These are phyloP conservation scores for Geosmithia putterillii DNA, from an alignment of 2,329 filamentous ascomycete species.

Conservation along the genomic window DNA sequence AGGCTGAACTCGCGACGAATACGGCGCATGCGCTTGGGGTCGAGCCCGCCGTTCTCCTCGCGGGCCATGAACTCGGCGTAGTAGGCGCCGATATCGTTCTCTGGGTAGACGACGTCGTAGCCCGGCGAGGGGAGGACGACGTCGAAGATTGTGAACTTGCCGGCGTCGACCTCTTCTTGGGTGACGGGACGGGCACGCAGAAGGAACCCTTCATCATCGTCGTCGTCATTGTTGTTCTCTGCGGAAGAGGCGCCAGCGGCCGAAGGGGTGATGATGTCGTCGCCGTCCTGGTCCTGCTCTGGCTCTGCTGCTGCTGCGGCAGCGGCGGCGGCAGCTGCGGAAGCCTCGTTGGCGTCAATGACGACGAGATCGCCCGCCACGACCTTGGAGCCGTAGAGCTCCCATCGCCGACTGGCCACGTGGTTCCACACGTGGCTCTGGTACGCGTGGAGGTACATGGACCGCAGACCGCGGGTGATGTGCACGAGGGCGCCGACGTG, in stretches of 20 bases:
- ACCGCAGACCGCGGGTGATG: conserved; percentile 69
- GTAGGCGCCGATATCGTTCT: conserved; percentile 71
- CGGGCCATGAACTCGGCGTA: conserved; percentile 81
- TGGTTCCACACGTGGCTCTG: conserved; percentile 93
- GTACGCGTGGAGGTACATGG: conserved; percentile 96
- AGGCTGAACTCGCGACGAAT: conserved; percentile 79
- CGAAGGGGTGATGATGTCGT: conserved; percentile 27
- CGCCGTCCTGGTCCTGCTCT: conserved; percentile 46
- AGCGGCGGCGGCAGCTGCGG: conserved; percentile 34
- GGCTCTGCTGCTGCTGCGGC: conserved; percentile 3
- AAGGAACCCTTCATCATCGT: conserved; percentile 28
- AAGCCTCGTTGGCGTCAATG: conserved; percentile 33
- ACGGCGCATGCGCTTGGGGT: conserved; percentile 79
- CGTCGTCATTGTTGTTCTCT: conserved; percentile 10
- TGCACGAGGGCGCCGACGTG: conserved; percentile 69
- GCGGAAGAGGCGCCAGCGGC: too few species aligned
- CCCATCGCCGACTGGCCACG: conserved; percentile 70
- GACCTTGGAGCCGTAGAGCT: conserved; percentile 58
- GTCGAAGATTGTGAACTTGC: conserved; percentile 72
- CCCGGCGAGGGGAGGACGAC: conserved; percentile 87
- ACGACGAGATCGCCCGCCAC: conserved; percentile 80
- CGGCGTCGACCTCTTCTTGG: conserved; percentile 64
- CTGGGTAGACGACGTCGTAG: conserved; percentile 77
- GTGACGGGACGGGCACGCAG: conserved; percentile 59
- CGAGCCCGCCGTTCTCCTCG: conserved; percentile 62